Conservation (phyloP, 108 stramenopile genomes). For the Conticribra guillardii region DNA sequence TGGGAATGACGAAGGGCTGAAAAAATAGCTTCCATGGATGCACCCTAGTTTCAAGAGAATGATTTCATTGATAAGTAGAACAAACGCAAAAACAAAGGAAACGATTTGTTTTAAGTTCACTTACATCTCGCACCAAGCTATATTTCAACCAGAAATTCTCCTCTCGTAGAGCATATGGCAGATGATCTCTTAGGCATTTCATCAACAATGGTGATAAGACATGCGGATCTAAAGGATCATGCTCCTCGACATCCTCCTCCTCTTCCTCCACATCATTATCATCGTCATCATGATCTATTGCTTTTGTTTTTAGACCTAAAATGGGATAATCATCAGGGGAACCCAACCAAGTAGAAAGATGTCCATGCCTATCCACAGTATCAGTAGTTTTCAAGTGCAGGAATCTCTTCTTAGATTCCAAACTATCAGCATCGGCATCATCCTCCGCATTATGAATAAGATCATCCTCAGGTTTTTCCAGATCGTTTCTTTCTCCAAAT, state of each 20-base stretch:
- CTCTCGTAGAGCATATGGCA: constrained; percentile 22
- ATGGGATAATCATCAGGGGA: constrained; percentile 33
- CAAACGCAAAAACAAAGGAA: neutral
- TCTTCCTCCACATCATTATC: constrained; percentile 3
- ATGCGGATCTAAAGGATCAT: constrained; percentile 43
- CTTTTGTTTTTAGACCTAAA: too few relatives aligned
- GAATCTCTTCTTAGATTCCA: constrained; percentile 13
- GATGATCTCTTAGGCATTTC: constrained; percentile 48
- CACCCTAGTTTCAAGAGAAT: too few relatives aligned
- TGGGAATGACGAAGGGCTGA: constrained; percentile 1
- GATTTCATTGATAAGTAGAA: neutral
- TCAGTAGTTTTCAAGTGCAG: constrained; percentile 1
- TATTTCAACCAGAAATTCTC: constrained; percentile 40
- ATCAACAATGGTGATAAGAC: constrained; percentile 61
- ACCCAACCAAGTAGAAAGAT: constrained; percentile 35
- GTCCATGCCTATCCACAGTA: neutral
- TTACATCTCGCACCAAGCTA: constrained; percentile 29
- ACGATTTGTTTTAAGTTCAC: constrained; percentile 6
- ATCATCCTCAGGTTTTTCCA: neutral
- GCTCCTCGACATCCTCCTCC: constrained; percentile 1
- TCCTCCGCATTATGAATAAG: neutral
- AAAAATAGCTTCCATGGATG: constrained; percentile 22
- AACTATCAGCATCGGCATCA: neutral
- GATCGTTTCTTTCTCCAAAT: neutral
- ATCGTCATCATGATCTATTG: neutral